Evolutionary conservation across 2,329 filamentous ascomycete species (phyloP).

Genomic region (Sporothrix euskadiensis): DNA sequence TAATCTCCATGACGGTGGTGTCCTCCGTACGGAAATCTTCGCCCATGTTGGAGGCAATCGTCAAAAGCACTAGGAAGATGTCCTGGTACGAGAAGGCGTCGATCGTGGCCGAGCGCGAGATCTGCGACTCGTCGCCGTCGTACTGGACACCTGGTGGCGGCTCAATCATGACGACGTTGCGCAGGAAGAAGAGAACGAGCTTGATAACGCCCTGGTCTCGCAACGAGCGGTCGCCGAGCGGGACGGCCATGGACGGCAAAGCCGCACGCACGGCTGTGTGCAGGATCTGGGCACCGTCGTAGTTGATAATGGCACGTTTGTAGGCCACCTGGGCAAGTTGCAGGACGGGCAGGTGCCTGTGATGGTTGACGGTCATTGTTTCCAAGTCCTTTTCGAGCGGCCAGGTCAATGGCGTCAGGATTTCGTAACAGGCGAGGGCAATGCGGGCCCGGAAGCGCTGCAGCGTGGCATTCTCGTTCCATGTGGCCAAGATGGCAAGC

Average conservation of each 20-base stretch:
- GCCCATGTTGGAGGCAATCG: slow-evolving; percentile 86
- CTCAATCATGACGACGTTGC: slow-evolving; percentile 84
- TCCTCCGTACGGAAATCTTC: slow-evolving; percentile 92
- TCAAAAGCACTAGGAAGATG: slow-evolving; percentile 80
- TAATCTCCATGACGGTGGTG: slow-evolving; percentile 81
- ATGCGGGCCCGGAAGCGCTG: slow-evolving; percentile 76
- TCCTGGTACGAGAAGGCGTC: slow-evolving; percentile 89
- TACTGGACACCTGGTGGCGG: slow-evolving; percentile 70
- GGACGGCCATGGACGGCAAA: slow-evolving; percentile 79
- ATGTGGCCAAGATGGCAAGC: slow-evolving; percentile 81
- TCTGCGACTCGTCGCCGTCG: slow-evolving; percentile 86
- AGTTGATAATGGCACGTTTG: slow-evolving; percentile 85
- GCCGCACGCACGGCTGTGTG: slow-evolving; percentile 78
- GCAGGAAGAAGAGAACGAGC: slow-evolving; percentile 81
- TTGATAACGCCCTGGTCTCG: slow-evolving; percentile 92
- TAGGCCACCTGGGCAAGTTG: slow-evolving; percentile 86
- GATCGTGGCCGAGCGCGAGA: slow-evolving; percentile 83
- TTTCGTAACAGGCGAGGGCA: slow-evolving; percentile 81
- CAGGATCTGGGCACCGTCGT: slow-evolving; percentile 73
- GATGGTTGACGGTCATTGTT: slow-evolving; percentile 88
- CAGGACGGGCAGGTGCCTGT: slow-evolving; percentile 85
- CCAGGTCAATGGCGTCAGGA: slow-evolving; percentile 93
- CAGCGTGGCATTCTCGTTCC: slow-evolving; percentile 71
- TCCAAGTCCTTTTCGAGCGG: slow-evolving; percentile 77
- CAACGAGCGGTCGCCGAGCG: slow-evolving; percentile 70